Evolutionary conservation across 2,329 filamentous ascomycete species (phyloP), one percentile per base, ranked within the genome.

Genomic region (Hawksworthiomyces lignivorus): DNA sequence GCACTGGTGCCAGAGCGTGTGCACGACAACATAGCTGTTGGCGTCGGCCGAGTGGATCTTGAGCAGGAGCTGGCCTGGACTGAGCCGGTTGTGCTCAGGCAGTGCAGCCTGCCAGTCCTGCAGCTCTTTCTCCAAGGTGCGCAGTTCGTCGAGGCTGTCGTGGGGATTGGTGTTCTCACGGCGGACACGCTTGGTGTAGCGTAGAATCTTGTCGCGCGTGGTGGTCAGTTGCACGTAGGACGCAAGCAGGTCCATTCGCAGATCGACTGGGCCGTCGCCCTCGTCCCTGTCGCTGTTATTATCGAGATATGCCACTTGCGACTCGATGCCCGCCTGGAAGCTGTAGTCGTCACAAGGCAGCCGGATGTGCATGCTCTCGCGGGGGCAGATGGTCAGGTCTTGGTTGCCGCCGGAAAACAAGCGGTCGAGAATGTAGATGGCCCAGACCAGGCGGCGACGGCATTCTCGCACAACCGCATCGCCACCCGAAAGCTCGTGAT

Each of bases 391-490:
- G 1, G 53, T 49, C 8, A 59, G 21, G 22, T 59, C 57, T 5
- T 57, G 52, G 11, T 58, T 54, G 0, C 56, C 56, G 0, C 57
- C 57, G 0, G 47, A 56, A 10, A 58, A 53, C 0, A 52, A 4
- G 6, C 51, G 49, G 18, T 59, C 56, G 0, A 55, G 33, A 0
- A 21, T 14, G 12, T 52, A 59, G 1, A 58, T 50, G 0, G 54
- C 49, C 57, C 57, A 59, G 37, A 56, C 52, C 3, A 54, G 19
- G 0, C 56, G 49, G 3, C 57, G 51, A 0, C 51, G 44, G 7
- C 43, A 48, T 8, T 59, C 56, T 26, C 56, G 30, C 2, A 14
- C 20, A 9, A 28, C 28, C 7, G 30, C 15, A 14, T 40, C 30
- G 7, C 18, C 21, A 3, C 28, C 30, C 52, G 0, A 6, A 38